Percentiles rank a stretch among this genome's conserved stretches.
phyloP scores from a whole-genome alignment of 2,329 filamentous ascomycete genomes.

The Aureobasidium sp. region DNA sequence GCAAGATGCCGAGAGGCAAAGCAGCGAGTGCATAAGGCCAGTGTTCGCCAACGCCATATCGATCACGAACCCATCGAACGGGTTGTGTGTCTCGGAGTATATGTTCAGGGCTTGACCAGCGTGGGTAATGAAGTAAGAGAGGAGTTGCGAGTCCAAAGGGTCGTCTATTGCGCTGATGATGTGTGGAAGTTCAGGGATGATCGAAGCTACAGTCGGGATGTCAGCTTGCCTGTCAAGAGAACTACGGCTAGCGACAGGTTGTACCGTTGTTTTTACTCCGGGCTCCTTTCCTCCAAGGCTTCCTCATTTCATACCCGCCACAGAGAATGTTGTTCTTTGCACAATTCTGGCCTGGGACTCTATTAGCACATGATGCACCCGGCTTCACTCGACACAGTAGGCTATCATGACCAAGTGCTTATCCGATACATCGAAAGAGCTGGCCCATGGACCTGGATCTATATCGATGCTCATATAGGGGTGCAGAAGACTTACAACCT shows the following conservation, averaged over 20 bases:
- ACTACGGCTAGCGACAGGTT: slow-evolving; percentile 55
- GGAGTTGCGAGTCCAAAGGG: slow-evolving; percentile 68
- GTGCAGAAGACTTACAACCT: slow-evolving; percentile 29
- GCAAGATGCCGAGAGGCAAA: slow-evolving; percentile 77
- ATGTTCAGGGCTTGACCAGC: slow-evolving; percentile 77
- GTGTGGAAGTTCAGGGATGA: slow-evolving; percentile 38
- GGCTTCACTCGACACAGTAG: too few species aligned
- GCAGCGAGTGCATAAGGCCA: slow-evolving; percentile 83
- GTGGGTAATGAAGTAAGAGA: slow-evolving; percentile 74
- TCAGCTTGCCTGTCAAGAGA: slow-evolving; percentile 19
- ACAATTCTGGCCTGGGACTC: slow-evolving; percentile 64
- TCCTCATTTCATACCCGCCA: slow-evolving; percentile 78
- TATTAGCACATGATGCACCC: slow-evolving; percentile 21
- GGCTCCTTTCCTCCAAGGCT: slow-evolving; percentile 72
- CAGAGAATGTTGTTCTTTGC: slow-evolving; percentile 90
- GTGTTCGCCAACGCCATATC: slow-evolving; percentile 73
- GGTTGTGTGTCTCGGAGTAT: slow-evolving; percentile 72
- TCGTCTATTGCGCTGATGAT: slow-evolving; percentile 79
- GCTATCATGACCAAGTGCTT: neutral
- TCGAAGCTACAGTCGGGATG: slow-evolving; percentile 32
- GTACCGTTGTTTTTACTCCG: neutral
- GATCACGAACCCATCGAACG: slow-evolving; percentile 76
- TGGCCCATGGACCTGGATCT: neutral
- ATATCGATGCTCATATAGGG: neutral
- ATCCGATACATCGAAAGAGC: neutral